Evolutionary conservation across 495 filamentous ascomycete species (phyloP).

Genomic region (Trichoderma asperelloides): DNA sequence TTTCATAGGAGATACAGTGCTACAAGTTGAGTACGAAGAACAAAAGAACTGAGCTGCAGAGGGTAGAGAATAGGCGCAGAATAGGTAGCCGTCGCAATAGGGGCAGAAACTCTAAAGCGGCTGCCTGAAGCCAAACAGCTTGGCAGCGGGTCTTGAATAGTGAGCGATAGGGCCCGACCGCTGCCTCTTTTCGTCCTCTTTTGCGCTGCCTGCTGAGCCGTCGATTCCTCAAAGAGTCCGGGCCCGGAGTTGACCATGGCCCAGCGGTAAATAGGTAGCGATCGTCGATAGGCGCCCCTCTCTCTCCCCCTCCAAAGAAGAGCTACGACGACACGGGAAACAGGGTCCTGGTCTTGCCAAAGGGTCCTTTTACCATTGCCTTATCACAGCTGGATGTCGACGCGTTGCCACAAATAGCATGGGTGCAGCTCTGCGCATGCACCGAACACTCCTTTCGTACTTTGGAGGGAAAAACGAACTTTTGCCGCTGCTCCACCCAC

Average conservation of each 20-base stretch:
- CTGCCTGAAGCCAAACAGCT: neutral
- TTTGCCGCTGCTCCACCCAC: slow-evolving; percentile 1
- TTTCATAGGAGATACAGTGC: neutral
- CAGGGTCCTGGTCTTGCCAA: neutral
- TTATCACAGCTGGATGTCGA: neutral
- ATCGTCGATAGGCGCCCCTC: slow-evolving; percentile 1
- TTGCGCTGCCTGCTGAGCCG: neutral
- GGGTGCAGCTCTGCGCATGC: neutral
- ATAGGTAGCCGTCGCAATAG: no score
- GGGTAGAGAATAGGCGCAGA: no score
- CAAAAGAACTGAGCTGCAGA: neutral
- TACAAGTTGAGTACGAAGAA: neutral
- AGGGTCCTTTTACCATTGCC: neutral
- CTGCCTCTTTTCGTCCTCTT: neutral
- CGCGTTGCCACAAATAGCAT: neutral
- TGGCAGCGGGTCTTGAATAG: neutral
- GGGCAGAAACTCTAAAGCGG: no score
- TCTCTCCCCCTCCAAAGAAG: neutral
- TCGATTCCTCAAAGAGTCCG: neutral
- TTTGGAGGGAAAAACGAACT: neutral
- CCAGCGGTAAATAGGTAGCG: neutral
- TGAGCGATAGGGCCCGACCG: neutral
- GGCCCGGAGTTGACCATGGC: neutral
- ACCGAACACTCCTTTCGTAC: neutral
- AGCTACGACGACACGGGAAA: neutral